Percentiles rank a stretch among this genome's conserved stretches.
These are phyloP conservation scores for Microstegium vimineum DNA, from an alignment of 176 grass and related monocot species.

Conservation along the genomic window DNA sequence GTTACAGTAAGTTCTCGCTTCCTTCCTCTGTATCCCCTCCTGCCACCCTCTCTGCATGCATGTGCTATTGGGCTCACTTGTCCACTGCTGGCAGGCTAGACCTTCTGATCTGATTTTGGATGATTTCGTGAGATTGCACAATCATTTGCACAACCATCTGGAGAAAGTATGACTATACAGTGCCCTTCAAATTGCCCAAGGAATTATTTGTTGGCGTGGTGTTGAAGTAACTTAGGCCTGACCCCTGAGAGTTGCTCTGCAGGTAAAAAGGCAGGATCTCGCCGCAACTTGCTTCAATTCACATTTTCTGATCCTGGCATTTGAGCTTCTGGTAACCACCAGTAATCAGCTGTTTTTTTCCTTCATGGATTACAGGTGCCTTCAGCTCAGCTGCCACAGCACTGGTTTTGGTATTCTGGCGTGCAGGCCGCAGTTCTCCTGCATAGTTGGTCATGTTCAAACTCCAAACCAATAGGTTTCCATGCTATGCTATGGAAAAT, in stretches of 20 bases:
- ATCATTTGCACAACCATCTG: no score
- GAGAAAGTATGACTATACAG: slow-evolving; percentile 29
- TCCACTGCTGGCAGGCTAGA: slow-evolving; percentile 63
- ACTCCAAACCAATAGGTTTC: not conserved
- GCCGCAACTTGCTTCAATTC: not conserved
- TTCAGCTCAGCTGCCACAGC: not conserved
- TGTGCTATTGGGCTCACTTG: not conserved
- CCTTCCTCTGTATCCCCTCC: not conserved
- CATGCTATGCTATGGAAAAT: not conserved
- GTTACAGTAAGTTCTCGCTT: slow-evolving; percentile 50
- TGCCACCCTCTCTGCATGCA: not conserved
- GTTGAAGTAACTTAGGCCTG: not conserved
- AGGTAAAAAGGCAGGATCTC: not conserved
- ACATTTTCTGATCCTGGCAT: not conserved
- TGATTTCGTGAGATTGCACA: slow-evolving; percentile 92
- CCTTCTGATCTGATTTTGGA: slow-evolving; percentile 68
- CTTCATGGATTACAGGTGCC: not conserved
- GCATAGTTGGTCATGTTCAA: not conserved
- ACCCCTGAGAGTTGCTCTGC: not conserved
- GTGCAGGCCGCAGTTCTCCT: not conserved
- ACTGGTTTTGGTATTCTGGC: not conserved
- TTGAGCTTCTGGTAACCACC: slow-evolving; percentile 6
- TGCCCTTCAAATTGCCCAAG: not conserved
- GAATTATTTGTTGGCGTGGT: not conserved
- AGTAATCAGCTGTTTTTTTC: not conserved